phyloP scores from a whole-genome alignment of 495 filamentous ascomycete species.

The Ramalina intermedia region DNA sequence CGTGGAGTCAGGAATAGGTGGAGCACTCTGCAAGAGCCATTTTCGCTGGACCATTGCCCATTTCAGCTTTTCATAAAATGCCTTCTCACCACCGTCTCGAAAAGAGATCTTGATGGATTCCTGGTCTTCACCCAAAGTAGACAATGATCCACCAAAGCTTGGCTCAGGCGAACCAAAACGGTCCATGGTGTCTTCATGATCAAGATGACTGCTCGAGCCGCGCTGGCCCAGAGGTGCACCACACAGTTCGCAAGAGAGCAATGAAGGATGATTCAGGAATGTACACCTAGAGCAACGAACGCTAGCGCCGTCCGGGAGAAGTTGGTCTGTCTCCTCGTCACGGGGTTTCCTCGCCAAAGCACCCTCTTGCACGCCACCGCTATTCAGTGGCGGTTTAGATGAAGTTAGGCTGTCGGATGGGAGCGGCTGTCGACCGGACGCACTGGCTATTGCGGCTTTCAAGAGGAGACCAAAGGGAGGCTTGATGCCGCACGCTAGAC shows the following conservation, averaged over 20 bases:
- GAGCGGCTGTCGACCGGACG: slow-evolving; percentile 34
- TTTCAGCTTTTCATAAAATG: slow-evolving; percentile 80
- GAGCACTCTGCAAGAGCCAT: slow-evolving; percentile 87
- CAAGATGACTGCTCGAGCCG: slow-evolving; percentile 25
- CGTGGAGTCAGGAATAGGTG: slow-evolving; percentile 64
- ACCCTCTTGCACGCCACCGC: neutral
- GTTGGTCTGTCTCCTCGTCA: slow-evolving; percentile 6
- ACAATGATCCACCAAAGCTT: slow-evolving; percentile 27
- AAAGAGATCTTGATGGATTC: slow-evolving; percentile 89
- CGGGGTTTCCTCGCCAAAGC: neutral
- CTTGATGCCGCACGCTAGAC: slow-evolving; percentile 86
- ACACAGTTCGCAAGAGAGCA: slow-evolving; percentile 82
- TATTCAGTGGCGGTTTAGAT: slow-evolving; percentile 9
- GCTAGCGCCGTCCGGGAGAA: slow-evolving; percentile 13
- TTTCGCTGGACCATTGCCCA: slow-evolving; percentile 79
- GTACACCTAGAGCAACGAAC: slow-evolving; percentile 83
- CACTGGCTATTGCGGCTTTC: slow-evolving; percentile 68
- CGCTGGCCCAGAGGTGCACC: slow-evolving; percentile 56
- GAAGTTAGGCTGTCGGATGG: slow-evolving; percentile 13
- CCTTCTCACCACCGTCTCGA: slow-evolving; percentile 72
- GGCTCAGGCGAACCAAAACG: slow-evolving; percentile 67
- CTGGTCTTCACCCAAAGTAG: slow-evolving; percentile 37
- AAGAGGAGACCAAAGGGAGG: slow-evolving; percentile 66
- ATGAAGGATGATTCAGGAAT: slow-evolving; percentile 81
- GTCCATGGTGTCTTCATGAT: slow-evolving; percentile 15